phyloP scores from a whole-genome alignment of 306 rosid species.

The apple (Malus domestica) region DNA sequence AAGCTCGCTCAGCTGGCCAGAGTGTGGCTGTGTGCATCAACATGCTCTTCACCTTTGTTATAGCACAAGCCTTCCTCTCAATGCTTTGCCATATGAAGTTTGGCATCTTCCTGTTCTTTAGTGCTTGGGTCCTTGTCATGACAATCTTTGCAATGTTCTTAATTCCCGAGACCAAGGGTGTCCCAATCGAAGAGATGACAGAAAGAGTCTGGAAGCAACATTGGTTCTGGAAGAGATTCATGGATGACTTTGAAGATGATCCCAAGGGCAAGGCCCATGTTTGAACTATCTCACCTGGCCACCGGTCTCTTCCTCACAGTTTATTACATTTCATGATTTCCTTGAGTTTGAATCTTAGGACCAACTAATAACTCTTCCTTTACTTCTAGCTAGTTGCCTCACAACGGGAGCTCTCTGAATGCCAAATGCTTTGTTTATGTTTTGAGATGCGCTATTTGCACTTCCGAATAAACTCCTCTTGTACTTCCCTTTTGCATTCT shows the following conservation, averaged over 20 bases:
- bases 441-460: neutral
- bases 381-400: neutral
- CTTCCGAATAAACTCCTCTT: neutral
- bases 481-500: neutral
- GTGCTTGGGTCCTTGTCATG: slow-evolving; percentile 63
- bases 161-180: slow-evolving; percentile 73
- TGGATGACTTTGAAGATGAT: slow-evolving; percentile 20
- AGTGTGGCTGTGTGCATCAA: neutral
- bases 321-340: neutral
- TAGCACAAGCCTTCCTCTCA: slow-evolving; percentile 4
- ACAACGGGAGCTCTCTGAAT: neutral
- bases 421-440: neutral
- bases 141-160: slow-evolving; percentile 41
- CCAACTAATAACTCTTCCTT: neutral
- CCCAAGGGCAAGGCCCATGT: slow-evolving; percentile 1
- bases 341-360: neutral
- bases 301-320: neutral
- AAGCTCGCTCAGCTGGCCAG: neutral
- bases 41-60: neutral
- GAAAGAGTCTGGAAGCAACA: slow-evolving; percentile 71
- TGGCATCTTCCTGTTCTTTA: slow-evolving; percentile 50
- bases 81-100: slow-evolving; percentile 25
- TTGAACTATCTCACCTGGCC: neutral
- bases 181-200: slow-evolving; percentile 82
- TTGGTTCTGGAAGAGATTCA: slow-evolving; percentile 75